Evolutionary conservation across 176 grass and related monocot genomes (phyloP), one percentile per base, ranked within the genome.

Genomic region (Bothriochloa decipiens): DNA sequence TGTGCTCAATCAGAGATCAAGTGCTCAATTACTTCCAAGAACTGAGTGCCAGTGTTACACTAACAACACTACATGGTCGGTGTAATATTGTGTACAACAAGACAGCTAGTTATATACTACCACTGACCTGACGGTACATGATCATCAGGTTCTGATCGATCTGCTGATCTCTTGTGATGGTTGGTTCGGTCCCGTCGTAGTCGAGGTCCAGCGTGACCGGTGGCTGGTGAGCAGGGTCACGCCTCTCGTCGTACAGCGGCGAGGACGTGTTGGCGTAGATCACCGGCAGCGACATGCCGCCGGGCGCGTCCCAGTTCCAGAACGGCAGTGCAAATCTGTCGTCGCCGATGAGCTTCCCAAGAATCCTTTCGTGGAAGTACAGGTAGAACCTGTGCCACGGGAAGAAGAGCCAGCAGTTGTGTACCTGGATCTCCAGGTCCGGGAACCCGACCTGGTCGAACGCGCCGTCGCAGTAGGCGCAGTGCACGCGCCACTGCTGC

Each of bases 261-360:
- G 90, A 95, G 27, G 78, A 81, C 3, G 3, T 20, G 64, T 88
- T 45, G 65, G 87, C 39, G 69, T 92, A 92, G 57, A 95, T 86
- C 3, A 79, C 20, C 6, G 88, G 93, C 50, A 90, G 15, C 39
- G 84, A 61, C 90, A 95, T 92, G 55, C 93, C 88, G 20, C 0
- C 74, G 7, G 93, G 93, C 32, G 88, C 86, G 74, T 95, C 93
- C 93, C 90, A 95, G 83, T 95, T 95, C 93, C 93, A 95, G 88
- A 92, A 95, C 0, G 90, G 93, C 8, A 95, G 72, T 0, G 82
- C 80, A 65, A 95, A 95, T 9, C 75, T 75, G 47, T 90, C 90
- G 77, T 95, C 93, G 16, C 90, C 90, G 75, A 95, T 86, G 74
- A 95, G 91, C 45, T 85, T 87, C 1, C 86, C 89, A 3, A 96